A percentile compares a stretch with the other conserved stretches of the same genome.
phyloP scores from a whole-genome alignment of 1,284 basidiomycete species.

The Hemileia vastatrix region DNA sequence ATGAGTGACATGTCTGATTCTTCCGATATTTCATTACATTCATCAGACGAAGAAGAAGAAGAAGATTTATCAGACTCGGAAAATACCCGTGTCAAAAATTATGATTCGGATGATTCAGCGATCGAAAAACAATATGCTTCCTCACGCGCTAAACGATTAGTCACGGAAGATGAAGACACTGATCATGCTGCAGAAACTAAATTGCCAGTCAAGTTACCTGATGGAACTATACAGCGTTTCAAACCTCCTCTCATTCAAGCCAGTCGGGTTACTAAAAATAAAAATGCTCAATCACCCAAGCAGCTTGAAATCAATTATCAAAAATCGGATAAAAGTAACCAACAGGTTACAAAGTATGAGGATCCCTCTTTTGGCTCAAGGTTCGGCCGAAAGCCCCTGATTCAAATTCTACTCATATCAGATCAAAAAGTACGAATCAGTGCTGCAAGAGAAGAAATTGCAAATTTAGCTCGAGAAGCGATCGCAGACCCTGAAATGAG shows the following conservation, averaged over 20 bases:
- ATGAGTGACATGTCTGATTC: constrained; percentile 22
- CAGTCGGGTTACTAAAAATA: constrained; percentile 7
- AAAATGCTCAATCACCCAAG: neutral
- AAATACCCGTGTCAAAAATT: constrained; percentile 21
- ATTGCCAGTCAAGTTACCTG: constrained; percentile 24
- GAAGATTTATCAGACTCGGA: constrained; percentile 9
- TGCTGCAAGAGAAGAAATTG: constrained; percentile 30
- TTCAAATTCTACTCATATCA: constrained; percentile 15
- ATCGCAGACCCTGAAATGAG: constrained; percentile 27
- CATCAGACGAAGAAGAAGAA: constrained; percentile 26
- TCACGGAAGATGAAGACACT: constrained; percentile 24
- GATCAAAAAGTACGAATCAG: constrained; percentile 30
- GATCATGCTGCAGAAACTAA: constrained; percentile 26
- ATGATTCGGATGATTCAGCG: constrained; percentile 24
- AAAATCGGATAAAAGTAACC: too few relatives aligned
- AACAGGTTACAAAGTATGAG: neutral
- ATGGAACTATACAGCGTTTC: constrained; percentile 19
- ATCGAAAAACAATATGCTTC: constrained; percentile 31
- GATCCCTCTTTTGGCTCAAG: constrained; percentile 17
- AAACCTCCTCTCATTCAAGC: constrained; percentile 13
- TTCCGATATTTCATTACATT: neutral
- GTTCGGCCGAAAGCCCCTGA: constrained; percentile 12
- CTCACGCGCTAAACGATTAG: constrained; percentile 21
- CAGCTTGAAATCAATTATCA: too few relatives aligned
- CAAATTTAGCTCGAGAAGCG: constrained; percentile 21